Conservation (phyloP, 2,329 filamentous ascomycete genomes). For the Paramyrothecium roridum region DNA sequence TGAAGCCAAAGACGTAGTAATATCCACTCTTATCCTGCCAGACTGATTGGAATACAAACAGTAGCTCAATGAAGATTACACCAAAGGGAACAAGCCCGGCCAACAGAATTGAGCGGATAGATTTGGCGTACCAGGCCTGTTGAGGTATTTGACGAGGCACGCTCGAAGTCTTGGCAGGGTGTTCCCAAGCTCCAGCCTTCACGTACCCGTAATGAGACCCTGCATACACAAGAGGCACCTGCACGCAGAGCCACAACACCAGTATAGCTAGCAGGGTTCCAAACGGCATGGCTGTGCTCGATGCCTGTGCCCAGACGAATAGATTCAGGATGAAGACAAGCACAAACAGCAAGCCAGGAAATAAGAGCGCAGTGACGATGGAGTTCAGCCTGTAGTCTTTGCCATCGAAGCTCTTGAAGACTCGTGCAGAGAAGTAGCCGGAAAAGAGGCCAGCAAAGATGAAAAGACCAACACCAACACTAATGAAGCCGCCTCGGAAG, state of each 20-base stretch:
- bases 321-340: slow-evolving; percentile 79
- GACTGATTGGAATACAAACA: slow-evolving; percentile 82
- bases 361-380: slow-evolving; percentile 70
- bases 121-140: slow-evolving; percentile 72
- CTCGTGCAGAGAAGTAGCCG: slow-evolving; percentile 79
- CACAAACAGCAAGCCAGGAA: slow-evolving; percentile 74
- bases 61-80: slow-evolving; percentile 82
- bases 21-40: slow-evolving; percentile 91
- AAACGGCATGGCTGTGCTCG: slow-evolving; percentile 83
- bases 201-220: slow-evolving; percentile 77
- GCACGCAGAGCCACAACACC: slow-evolving; percentile 79
- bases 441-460: slow-evolving; percentile 81
- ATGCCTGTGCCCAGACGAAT: slow-evolving; percentile 88
- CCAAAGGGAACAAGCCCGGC: slow-evolving; percentile 80
- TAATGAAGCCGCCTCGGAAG: slow-evolving; percentile 87
- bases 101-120: slow-evolving; percentile 61
- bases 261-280: slow-evolving; percentile 71
- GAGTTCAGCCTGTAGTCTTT: slow-evolving; percentile 73
- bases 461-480: slow-evolving; percentile 78
- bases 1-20: slow-evolving; percentile 88
- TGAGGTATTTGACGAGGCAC: slow-evolving; percentile 71
- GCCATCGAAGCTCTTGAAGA: slow-evolving; percentile 82
- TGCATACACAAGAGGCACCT: slow-evolving; percentile 78
- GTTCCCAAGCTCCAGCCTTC: slow-evolving; percentile 67
- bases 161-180: slow-evolving; percentile 73